These are phyloP conservation scores for Mycena crocata DNA, from an alignment of 768 basidiomycete species.

Conservation along the genomic window DNA sequence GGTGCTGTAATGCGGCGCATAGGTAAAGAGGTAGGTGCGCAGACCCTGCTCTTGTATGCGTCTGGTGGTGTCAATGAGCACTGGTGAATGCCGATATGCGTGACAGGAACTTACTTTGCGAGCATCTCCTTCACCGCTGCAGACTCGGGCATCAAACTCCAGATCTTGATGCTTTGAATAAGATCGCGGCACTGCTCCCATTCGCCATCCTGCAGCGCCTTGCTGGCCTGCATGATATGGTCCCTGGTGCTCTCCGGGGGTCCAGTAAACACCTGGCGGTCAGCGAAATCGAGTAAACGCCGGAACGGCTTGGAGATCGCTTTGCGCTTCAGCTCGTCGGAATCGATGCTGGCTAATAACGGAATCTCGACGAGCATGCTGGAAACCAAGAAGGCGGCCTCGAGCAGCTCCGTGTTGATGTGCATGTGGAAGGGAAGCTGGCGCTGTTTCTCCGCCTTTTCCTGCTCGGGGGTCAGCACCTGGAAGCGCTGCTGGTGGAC, in stretches of 20 bases:
- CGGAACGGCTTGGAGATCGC: constrained; percentile 97
- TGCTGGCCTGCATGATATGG: constrained; percentile 99
- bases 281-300: constrained; percentile 93
- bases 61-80: constrained; percentile 54
- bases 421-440: constrained; percentile 99
- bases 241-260: constrained; percentile 99
- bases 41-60: constrained; percentile 99
- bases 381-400: constrained; percentile 96
- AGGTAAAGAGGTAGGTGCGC: constrained; percentile 98
- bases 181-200: constrained; percentile 97
- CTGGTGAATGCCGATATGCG: constrained; percentile 14
- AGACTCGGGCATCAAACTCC: constrained; percentile 95
- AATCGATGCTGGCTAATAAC: constrained; percentile 91
- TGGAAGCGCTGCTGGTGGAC: constrained; percentile 94
- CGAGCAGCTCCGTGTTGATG: constrained; percentile 97
- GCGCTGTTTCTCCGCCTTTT: constrained; percentile 94
- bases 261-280: constrained; percentile 96
- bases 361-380: constrained; percentile 99
- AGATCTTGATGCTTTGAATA: constrained; percentile 96
- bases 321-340: constrained; percentile 93
- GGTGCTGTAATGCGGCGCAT: constrained; percentile 92
- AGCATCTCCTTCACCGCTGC: constrained; percentile 93
- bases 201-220: constrained; percentile 94
- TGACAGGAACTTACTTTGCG: constrained; percentile 70
- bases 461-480: constrained; percentile 91